These are phyloP conservation scores for Gossypium davidsonii DNA, from an alignment of 441 rosid genomes.

Conservation along the genomic window DNA sequence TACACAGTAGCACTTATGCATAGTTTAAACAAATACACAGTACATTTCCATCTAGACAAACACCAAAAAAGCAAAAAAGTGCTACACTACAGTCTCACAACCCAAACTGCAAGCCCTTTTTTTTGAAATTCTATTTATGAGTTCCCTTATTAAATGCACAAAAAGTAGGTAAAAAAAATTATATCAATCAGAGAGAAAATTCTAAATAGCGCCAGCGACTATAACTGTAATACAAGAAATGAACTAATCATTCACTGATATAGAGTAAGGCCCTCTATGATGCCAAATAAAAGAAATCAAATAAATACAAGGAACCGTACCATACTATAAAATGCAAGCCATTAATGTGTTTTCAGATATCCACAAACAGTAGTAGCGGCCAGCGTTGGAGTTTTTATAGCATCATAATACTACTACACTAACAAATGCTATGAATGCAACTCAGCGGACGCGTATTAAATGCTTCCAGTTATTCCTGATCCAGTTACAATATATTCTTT, in stretches of 20 bases:
- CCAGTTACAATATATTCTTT: background rate
- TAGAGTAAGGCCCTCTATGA: background rate
- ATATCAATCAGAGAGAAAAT: background rate
- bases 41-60: background rate
- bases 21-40: background rate
- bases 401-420: background rate
- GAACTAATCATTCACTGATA: background rate
- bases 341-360: background rate
- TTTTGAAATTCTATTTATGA: background rate
- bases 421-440: conserved; percentile 6
- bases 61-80: background rate
- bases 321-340: background rate
- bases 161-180: background rate
- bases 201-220: background rate
- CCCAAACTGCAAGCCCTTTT: conserved; percentile 5
- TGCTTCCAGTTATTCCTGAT: background rate
- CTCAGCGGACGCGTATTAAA: background rate
- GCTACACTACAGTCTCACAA: background rate
- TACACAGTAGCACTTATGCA: background rate
- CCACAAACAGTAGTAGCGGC: background rate
- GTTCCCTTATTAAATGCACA: background rate
- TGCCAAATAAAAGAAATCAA: background rate
- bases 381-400: background rate
- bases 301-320: background rate
- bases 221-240: background rate